phyloP scores from a whole-genome alignment of 805 yeast species.

The Saitoella complicata region DNA sequence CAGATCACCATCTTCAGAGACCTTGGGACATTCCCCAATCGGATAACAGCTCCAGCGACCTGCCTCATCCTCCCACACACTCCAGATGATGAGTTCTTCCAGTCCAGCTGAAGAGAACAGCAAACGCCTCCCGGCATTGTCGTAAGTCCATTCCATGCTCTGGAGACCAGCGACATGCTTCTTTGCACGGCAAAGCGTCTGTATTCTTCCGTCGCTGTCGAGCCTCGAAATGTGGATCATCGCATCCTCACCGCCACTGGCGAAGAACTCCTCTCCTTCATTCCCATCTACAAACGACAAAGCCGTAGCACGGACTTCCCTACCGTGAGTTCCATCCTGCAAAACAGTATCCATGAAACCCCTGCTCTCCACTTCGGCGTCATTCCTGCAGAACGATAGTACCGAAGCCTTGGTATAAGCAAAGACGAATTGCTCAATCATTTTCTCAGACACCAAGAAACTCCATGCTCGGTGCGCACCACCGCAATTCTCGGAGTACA shows the following conservation, averaged over 20 bases:
- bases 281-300: conserved; percentile 25
- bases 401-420: conserved; percentile 38
- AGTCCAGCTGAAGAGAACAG: conserved; percentile 46
- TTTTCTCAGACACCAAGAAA: conserved; percentile 17
- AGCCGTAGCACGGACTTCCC: conserved; percentile 69
- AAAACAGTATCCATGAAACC: conserved; percentile 16
- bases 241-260: conserved; percentile 85
- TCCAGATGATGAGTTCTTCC: conserved; percentile 80
- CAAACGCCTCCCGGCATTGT: conserved; percentile 14
- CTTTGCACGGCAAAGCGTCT: conserved; percentile 44
- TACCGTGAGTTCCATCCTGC: conserved; percentile 66
- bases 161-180: conserved; percentile 85
- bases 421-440: conserved; percentile 26
- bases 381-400: conserved; percentile 22
- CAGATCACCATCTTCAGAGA: conserved; percentile 54
- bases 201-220: conserved; percentile 27
- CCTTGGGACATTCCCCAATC: conserved; percentile 38
- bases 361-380: conserved; percentile 7
- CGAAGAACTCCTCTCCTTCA: conserved; percentile 27
- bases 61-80: conserved; percentile 18
- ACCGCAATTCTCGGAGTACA: conserved; percentile 62
- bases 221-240: conserved; percentile 37
- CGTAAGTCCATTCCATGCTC: conserved; percentile 34
- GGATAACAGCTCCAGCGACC: conserved; percentile 32
- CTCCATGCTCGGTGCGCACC: conserved; percentile 85